Evolutionary conservation across 2,329 filamentous ascomycete species (phyloP), one percentile per base, ranked within the genome.

Genomic region (Diaporthe sp.): DNA sequence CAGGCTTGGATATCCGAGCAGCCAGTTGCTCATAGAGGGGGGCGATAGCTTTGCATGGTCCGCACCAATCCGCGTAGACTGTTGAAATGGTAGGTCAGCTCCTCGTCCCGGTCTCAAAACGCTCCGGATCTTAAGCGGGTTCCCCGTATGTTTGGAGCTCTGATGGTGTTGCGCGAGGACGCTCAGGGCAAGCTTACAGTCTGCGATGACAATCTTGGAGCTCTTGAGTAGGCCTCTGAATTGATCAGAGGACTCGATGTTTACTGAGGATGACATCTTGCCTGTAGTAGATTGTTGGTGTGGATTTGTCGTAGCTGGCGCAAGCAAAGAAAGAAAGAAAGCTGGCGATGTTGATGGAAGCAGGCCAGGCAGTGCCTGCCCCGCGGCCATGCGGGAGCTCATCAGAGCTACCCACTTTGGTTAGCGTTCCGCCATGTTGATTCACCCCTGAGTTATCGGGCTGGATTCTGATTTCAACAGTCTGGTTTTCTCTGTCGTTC

Each of bases 11-110:
- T 60, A 97, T 89, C 76, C 92, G 89, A 58, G 85, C 82, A 42
- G 95, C 92, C 66, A 98, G 90, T 82, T 92, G 87, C 80, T 97
- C 94, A 86, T 95, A 98, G 77, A 95, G 84, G 25, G 96, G 95
- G 8, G 93, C 94, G 78, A 98, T 95, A 77, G 91, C 88, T 80
- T 95, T 94, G 89, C 95, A 97, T 80, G 95, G 94, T 45, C 87
- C 92, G 81, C 94, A 97, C 92, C 94, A 97, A 81, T 95, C 92
- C 80, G 95, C 95, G 80, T 94, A 96, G 88, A 98, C 95, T 97
- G 80, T 72, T 79, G 77, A 80, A 52, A 73, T 69, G 69, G 30
- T 67, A 57, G 38, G 40, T 74, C 35, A 73, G 40, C 47, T 68
- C 54, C 64, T 54, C 33, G 22, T 28, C 47, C 45, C 45, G 25